phyloP scores from a whole-genome alignment of 805 yeast species.

The Pichia scutulata region DNA sequence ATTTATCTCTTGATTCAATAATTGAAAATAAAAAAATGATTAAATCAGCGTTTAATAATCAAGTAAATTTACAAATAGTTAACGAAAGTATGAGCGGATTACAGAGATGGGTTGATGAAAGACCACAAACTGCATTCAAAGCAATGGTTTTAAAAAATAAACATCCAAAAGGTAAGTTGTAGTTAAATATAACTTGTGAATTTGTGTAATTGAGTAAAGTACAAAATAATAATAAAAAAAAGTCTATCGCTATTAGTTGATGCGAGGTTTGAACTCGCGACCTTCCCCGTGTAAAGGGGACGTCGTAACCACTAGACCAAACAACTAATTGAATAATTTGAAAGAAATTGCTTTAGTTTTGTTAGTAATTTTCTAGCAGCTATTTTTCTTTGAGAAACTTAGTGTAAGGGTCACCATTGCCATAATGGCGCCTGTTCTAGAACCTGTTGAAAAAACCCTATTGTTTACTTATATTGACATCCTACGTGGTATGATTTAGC shows the following conservation, averaged over 20 bases:
- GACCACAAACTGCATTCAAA: conserved; percentile 51
- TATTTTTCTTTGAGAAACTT: too few species aligned
- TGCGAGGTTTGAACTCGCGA: conserved; percentile 37
- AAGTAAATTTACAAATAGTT: conserved; percentile 44
- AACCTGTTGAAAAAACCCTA: too few species aligned
- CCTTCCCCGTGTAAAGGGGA: conserved; percentile 36
- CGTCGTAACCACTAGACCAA: conserved; percentile 37
- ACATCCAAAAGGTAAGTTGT: conserved; percentile 1
- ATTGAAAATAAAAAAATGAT: conserved; percentile 39
- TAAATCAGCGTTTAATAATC: conserved; percentile 25
- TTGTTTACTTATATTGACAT: too few species aligned
- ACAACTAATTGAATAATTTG: conserved; percentile 29
- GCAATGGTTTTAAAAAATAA: conserved; percentile 7
- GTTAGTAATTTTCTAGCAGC: too few species aligned
- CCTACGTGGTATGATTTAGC: too few species aligned
- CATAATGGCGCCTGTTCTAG: too few species aligned
- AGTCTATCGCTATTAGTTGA: conserved; percentile 22
- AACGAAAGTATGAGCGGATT: conserved; percentile 66
- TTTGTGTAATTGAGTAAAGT: neutral
- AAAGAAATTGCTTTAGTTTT: too few species aligned
- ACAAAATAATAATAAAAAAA: conserved; percentile 6
- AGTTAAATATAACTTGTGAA: neutral
- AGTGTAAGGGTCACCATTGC: too few species aligned
- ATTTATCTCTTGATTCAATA: conserved; percentile 40
- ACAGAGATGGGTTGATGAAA: conserved; percentile 60